phyloP scores from a whole-genome alignment of 257 asterid species.

The Jacaranda mimosifolia region DNA sequence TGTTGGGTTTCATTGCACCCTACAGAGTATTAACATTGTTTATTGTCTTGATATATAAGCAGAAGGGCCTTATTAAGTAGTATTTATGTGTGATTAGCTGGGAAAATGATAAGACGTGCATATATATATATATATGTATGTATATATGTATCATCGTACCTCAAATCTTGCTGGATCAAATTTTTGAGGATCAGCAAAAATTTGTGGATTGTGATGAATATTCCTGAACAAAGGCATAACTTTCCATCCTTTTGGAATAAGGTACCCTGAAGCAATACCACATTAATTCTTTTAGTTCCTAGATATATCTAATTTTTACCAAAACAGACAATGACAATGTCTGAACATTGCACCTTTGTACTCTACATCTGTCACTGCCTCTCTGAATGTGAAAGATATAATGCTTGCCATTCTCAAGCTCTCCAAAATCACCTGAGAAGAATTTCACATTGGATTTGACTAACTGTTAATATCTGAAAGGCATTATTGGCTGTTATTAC shows the following conservation, averaged over 20 bases:
- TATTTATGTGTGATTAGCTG: too few species aligned
- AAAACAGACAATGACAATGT: too few species aligned
- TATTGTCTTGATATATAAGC: background rate
- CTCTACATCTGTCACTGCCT: conserved; percentile 84
- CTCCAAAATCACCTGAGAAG: conserved; percentile 72
- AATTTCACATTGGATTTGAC: background rate
- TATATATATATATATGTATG: too few species aligned
- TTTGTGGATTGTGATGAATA: conserved; percentile 88
- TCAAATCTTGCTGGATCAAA: conserved; percentile 85
- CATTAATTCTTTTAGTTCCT: background rate
- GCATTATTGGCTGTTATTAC: too few species aligned
- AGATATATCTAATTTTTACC: too few species aligned
- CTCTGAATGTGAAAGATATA: conserved; percentile 88
- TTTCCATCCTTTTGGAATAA: conserved; percentile 97
- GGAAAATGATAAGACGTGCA: too few species aligned
- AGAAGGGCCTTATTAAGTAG: background rate
- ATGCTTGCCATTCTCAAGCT: conserved; percentile 86
- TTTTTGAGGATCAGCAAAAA: conserved; percentile 71
- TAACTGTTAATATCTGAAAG: too few species aligned
- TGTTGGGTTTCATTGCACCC: conserved; percentile 74
- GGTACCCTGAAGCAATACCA: conserved; percentile 58
- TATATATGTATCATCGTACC: conserved; percentile 43
- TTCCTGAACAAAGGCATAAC: conserved; percentile 93
- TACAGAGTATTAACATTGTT: conserved; percentile 26
- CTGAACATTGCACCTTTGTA: conserved; percentile 63